A percentile compares a stretch with the other conserved stretches of the same genome.
Evolutionary conservation across 441 rosid genomes (phyloP).

Genomic region (Pelargonium myrrhifolium): DNA sequence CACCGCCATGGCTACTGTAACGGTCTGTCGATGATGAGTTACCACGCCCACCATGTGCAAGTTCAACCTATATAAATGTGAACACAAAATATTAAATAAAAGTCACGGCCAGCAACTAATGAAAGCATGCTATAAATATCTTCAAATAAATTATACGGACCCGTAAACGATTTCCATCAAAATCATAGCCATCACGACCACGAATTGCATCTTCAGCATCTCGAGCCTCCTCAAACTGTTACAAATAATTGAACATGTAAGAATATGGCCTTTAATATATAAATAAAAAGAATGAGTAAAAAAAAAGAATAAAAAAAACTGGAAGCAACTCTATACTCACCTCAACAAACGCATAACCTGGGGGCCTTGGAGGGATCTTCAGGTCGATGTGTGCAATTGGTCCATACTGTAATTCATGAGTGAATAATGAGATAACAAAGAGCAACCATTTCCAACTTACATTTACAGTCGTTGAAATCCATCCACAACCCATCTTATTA

Average conservation of each 20-base stretch:
- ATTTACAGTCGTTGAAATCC: too few relatives aligned
- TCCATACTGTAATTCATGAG: constrained; percentile 45
- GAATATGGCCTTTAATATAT: not conserved
- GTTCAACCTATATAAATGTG: constrained; percentile 44
- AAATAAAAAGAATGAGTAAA: not conserved
- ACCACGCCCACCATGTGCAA: constrained; percentile 80
- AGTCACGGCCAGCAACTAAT: not conserved
- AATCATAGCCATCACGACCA: constrained; percentile 78
- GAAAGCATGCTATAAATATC: not conserved
- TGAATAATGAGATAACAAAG: not conserved
- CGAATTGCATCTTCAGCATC: constrained; percentile 80
- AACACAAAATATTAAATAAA: constrained; percentile 4
- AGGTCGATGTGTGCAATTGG: constrained; percentile 58
- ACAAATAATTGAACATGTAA: not conserved
- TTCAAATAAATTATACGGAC: constrained; percentile 23
- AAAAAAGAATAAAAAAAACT: not conserved
- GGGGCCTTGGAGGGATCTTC: constrained; percentile 83
- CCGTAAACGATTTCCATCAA: constrained; percentile 64
- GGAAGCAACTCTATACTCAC: constrained; percentile 22
- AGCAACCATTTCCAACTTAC: not conserved
- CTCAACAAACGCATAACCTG: constrained; percentile 80
- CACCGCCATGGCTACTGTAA: constrained; percentile 45
- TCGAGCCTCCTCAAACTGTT: constrained; percentile 62
- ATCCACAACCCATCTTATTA: too few relatives aligned
- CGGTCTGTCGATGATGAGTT: constrained; percentile 47